Conservation (phyloP, 306 rosid species). For the Vigna radiata region DNA sequence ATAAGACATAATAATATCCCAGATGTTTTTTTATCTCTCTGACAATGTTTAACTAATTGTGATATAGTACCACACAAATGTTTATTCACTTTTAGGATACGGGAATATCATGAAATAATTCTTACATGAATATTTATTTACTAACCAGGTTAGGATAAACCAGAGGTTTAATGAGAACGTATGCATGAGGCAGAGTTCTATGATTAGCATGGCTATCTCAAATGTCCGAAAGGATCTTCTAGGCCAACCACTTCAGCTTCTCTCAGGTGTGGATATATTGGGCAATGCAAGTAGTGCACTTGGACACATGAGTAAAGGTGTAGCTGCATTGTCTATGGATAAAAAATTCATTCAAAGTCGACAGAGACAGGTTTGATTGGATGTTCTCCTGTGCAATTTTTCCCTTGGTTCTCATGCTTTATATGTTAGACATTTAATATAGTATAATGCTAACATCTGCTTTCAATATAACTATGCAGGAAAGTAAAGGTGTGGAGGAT, state of each 20-base stretch:
- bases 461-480: conserved; percentile 60
- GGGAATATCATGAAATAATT: neutral
- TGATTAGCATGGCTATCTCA: conserved; percentile 90
- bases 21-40: neutral
- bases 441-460: conserved; percentile 34
- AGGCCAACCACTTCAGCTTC: conserved; percentile 96
- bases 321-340: conserved; percentile 98
- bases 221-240: conserved; percentile 91
- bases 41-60: neutral
- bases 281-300: conserved; percentile 99
- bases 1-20: neutral
- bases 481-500: conserved; percentile 93
- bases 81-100: conserved; percentile 22
- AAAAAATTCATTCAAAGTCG: conserved; percentile 98
- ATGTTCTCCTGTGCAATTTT: conserved; percentile 18
- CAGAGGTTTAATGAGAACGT: conserved; percentile 83
- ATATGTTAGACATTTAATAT: neutral
- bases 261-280: conserved; percentile 96
- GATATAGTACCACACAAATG: conserved; percentile 15
- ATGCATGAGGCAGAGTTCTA: conserved; percentile 94
- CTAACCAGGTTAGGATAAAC: conserved; percentile 82
- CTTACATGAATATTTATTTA: conserved; percentile 38
- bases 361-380: conserved; percentile 78
- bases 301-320: conserved; percentile 99
- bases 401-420: conserved; percentile 25